Base-by-base conservation (phyloP, 176 grass and related monocot species). In the Oryza australiensis region DNA sequence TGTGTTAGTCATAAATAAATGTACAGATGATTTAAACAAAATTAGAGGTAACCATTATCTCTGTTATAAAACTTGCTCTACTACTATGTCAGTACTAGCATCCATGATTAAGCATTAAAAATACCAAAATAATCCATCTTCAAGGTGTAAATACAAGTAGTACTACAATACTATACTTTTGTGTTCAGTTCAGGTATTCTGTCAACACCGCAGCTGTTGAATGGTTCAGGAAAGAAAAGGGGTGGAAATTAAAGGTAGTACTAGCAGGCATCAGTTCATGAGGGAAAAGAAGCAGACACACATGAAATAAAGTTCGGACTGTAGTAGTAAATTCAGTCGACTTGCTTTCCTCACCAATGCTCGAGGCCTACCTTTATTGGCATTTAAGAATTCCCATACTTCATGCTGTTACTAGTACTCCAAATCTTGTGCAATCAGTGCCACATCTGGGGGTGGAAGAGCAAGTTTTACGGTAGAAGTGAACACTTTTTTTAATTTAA, bases 361-460 rank as follows among this genome's bases (percentile, higher is more conserved):
- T 33, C 9, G 14, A 46, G 57, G 18, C 38, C 86, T 8, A 83
- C 42, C 55, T 73, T 83, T 45, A 12, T 12, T 12, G 13, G 57
- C 86, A 64, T 78, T 87, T 42, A 83, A 83, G 30, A 29, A 57
- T 0, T 11, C 72, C 63, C 82, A 42, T 30, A 51, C 72, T 49
- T 62, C 22, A 15, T 45, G 49, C 9, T 45, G 64, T 38, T 55
- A 30, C 55, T 41, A 9, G 51, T 55, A n/a, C 11, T 55, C n/a
- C 11, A 49, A 37, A 66, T 49, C 70, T 51, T 45, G 20, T 64
- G 34, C 30, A 9, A 16, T 42, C 49, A 62, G 26, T 29, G 29
- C 29, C 45, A 27, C 79, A 72, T 10, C 32, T 33, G 35, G 57
- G 11, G 80, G 5, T 33, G 41, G 43, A 48, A 1, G 37, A 53